Evolutionary conservation across 306 rosid genomes (phyloP).

Genomic region (Cicer yamashitae): DNA sequence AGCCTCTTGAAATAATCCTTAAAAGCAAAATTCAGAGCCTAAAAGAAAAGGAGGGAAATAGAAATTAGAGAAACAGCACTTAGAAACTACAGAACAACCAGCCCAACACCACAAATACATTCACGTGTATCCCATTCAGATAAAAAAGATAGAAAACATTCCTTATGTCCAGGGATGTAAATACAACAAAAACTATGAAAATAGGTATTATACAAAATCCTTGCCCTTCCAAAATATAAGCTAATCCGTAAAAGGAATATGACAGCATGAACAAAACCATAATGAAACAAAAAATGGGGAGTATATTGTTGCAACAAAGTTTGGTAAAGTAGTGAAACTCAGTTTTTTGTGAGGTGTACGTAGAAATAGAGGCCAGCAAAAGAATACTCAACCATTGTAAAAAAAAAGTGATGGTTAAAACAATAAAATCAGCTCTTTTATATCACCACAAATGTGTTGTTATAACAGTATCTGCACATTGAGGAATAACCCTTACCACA

Average conservation of each 20-base stretch:
- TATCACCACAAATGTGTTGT: neutral
- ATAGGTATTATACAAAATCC: slow-evolving; percentile 7
- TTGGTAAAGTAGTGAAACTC: neutral
- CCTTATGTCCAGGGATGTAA: neutral
- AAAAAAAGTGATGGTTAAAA: neutral
- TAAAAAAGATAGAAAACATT: neutral
- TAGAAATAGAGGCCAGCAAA: neutral
- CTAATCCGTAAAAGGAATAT: neutral
- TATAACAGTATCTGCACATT: neutral
- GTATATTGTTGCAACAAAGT: neutral
- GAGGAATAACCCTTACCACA: neutral
- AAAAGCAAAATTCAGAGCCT: slow-evolving; percentile 92
- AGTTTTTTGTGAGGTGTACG: neutral
- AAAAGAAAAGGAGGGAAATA: slow-evolving; percentile 34
- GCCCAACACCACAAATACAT: neutral
- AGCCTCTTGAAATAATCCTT: slow-evolving; percentile 93
- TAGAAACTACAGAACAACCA: slow-evolving; percentile 7
- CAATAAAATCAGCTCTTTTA: slow-evolving; percentile 1
- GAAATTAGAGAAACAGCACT: neutral
- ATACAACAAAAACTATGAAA: neutral
- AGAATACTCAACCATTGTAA: neutral
- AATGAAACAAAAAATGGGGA: slow-evolving; percentile 1
- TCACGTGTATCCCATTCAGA: neutral
- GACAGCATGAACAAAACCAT: neutral
- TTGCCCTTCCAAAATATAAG: slow-evolving; percentile 17